A percentile compares a stretch with the other conserved stretches of the same genome.
These are phyloP conservation scores for Ustilago cynodontis DNA, from an alignment of 1,284 basidiomycete genomes.

Conservation along the genomic window DNA sequence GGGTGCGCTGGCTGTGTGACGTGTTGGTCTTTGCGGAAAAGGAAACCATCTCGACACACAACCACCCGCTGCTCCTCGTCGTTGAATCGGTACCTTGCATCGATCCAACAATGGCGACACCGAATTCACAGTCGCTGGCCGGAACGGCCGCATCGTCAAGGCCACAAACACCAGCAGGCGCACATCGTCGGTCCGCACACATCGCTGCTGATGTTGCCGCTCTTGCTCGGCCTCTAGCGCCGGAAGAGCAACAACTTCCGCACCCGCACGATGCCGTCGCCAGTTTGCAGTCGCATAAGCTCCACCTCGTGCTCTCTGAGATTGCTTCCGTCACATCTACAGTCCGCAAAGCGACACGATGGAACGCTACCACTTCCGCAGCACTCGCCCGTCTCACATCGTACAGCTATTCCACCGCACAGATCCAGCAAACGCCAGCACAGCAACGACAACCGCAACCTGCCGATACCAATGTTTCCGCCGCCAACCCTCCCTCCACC, in stretches of 20 bases:
- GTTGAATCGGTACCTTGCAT: not conserved
- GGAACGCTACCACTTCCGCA: constrained; percentile 49
- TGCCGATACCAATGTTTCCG: not conserved
- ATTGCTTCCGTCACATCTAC: constrained; percentile 90
- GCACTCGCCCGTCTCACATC: constrained; percentile 45
- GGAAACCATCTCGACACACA: too few relatives aligned
- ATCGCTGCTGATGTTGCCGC: constrained; percentile 8
- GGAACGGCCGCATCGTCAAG: constrained; percentile 26
- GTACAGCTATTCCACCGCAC: constrained; percentile 47
- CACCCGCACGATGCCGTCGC: constrained; percentile 12
- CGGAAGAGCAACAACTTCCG: not conserved
- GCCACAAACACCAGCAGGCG: constrained; percentile 22
- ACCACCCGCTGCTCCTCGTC: too few relatives aligned
- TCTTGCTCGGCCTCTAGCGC: not conserved
- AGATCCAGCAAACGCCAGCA: constrained; percentile 11
- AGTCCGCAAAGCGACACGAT: constrained; percentile 81
- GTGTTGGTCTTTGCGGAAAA: constrained; percentile 23
- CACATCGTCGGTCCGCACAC: constrained; percentile 44
- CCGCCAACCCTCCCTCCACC: not conserved
- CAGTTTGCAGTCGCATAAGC: constrained; percentile 39
- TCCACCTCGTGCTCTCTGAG: constrained; percentile 86
- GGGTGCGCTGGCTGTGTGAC: constrained; percentile 15
- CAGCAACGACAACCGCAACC: constrained; percentile 10
- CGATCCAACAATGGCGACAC: constrained; percentile 16
- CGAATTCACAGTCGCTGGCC: constrained; percentile 2